Conservation (phyloP, 768 basidiomycete genomes). For the Pulveroboletus sp. region DNA sequence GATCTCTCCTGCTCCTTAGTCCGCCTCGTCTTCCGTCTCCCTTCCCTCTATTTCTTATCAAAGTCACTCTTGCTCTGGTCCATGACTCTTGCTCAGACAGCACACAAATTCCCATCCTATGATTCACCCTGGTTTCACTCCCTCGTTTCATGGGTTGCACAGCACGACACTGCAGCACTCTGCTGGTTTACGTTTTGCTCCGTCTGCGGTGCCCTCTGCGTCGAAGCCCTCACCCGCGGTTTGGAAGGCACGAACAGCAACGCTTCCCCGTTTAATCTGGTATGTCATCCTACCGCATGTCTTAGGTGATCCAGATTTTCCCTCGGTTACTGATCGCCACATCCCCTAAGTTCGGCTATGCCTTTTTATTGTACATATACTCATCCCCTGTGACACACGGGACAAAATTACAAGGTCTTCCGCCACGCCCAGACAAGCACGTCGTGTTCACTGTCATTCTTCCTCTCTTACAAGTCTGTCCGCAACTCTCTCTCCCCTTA, state of each 20-base stretch:
- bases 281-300: constrained; percentile 33
- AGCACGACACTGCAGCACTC: constrained; percentile 53
- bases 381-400: constrained; percentile 58
- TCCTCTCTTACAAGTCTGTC: constrained; percentile 63
- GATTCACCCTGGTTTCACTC: constrained; percentile 29
- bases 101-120: constrained; percentile 37
- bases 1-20: constrained; percentile 57
- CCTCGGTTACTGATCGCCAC: not conserved
- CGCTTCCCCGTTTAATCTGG: constrained; percentile 67
- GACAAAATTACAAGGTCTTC: constrained; percentile 37
- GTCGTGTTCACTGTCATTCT: constrained; percentile 67
- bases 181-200: constrained; percentile 74
- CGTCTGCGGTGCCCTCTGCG: constrained; percentile 58
- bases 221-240: constrained; percentile 63
- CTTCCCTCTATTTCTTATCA: constrained; percentile 57
- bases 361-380: constrained; percentile 72
- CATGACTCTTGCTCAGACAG: constrained; percentile 54
- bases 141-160: constrained; percentile 42
- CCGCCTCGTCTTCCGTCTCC: constrained; percentile 55
- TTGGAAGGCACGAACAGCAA: constrained; percentile 58
- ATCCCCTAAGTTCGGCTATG: constrained; percentile 59
- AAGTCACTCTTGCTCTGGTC: constrained; percentile 56
- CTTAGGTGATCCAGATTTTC: not conserved
- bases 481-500: not conserved
- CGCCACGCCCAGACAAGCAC: constrained; percentile 68